A percentile compares a stretch with the other conserved stretches of the same genome.
These are phyloP conservation scores for Allomyces javanicus DNA, from an alignment of 192 early-diverging fungal genomes.

Conservation along the genomic window DNA sequence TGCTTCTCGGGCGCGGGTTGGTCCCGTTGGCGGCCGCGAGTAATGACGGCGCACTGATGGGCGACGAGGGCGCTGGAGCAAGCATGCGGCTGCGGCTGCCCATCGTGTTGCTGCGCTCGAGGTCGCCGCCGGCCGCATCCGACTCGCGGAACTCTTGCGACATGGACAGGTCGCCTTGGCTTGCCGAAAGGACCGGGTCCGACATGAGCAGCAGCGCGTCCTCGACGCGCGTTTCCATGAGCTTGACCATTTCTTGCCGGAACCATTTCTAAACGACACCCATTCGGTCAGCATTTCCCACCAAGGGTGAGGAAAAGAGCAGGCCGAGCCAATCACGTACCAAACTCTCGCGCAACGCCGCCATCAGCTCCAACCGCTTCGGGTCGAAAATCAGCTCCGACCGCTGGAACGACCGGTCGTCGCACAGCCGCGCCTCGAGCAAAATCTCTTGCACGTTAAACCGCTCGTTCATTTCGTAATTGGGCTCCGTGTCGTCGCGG, in stretches of 20 bases:
- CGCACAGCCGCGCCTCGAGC: slow-evolving; percentile 54
- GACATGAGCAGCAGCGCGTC: not conserved
- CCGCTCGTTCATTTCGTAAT: not conserved
- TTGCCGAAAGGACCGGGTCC: not conserved
- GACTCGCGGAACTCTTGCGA: not conserved
- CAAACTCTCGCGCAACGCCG: slow-evolving; percentile 61
- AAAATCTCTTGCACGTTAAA: slow-evolving; percentile 41
- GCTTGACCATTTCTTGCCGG: slow-evolving; percentile 15
- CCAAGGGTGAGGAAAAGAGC: slow-evolving; percentile 9
- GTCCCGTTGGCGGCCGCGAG: not conserved
- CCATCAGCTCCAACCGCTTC: slow-evolving; percentile 49
- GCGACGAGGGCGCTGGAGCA: too few species aligned
- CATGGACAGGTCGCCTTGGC: too few species aligned
- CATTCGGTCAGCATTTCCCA: slow-evolving; percentile 4
- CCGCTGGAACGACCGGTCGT: slow-evolving; percentile 50
- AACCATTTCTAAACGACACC: slow-evolving; percentile 39
- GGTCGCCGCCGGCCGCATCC: not conserved
- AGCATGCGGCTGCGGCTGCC: not conserved
- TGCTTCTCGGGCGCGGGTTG: not conserved
- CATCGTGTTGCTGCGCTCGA: not conserved
- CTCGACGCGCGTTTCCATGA: slow-evolving; percentile 4
- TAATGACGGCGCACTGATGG: too few species aligned
- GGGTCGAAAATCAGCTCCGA: slow-evolving; percentile 72
- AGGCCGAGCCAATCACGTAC: slow-evolving; percentile 31
- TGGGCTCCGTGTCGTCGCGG: slow-evolving; percentile 8